Evolutionary conservation across 1,284 basidiomycete species (phyloP), one percentile per base, ranked within the genome.

Genomic region (Apiotrichum gracile): DNA sequence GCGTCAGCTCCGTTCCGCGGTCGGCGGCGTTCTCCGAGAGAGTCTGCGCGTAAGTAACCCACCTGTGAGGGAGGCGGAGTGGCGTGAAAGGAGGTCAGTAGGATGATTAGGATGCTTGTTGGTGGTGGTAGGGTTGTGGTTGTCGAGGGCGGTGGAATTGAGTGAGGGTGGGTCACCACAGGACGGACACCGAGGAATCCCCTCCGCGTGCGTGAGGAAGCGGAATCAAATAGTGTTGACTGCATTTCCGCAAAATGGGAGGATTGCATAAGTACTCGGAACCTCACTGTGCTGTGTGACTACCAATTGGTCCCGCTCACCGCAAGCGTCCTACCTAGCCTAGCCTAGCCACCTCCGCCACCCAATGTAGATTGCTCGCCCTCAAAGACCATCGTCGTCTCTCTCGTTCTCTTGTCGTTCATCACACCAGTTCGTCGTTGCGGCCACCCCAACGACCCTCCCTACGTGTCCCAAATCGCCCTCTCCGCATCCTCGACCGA

Each of bases 371-470:
- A n/a, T n/a, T n/a, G n/a, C n/a, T n/a, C n/a, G n/a, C n/a, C n/a
- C n/a, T n/a, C n/a, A n/a, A n/a, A n/a, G n/a, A n/a, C 9, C 38
- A 7, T 40, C 17, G 24, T 5, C 22, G 19, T 25, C 39, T 29
- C 29, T 13, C 10, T 29, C 27, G 16, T 43, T 19, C 19, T 21
- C 14, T 16, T 22, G 19, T 43, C 27, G 8, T 17, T 29, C 43
- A 39, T 17, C 40, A 26, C 40, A 6, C 25, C 25, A 5, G 14
- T 14, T 5, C 13, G 39, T 40, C 42, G 42, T 44, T 44, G 42
- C 33, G 10, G 29, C 48, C 40, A 21, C 38, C 48, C 22, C 29
- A 49, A 49, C 48, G 39, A 49, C 31, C 33, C 42, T 31, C 49
- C 49, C 49, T 37, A n/a, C 41, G 41, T 44, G 41, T 38, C 31